Evolutionary conservation across 371 early-diverging fungal genomes (phyloP), one percentile per base, ranked within the genome.

Genomic region (Mucor velutinosus): DNA sequence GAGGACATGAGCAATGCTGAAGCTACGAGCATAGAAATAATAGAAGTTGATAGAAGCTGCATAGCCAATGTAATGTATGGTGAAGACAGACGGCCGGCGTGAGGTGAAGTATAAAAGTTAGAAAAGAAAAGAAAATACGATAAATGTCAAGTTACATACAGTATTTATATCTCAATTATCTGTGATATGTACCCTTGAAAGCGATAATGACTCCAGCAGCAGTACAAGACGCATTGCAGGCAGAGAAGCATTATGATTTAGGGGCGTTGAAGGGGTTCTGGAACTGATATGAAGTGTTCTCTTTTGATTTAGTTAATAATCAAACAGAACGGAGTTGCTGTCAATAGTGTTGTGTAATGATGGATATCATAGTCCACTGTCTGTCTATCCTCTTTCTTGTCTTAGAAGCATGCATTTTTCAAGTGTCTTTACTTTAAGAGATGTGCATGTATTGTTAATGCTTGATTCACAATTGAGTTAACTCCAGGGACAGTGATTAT

Each of bases 201-300:
- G 27, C 4, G 25, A 5, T 15, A 53, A 53, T 27, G 17, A 12
- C 11, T 53, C 53, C 14, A 27, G 53, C 27, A 53, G 27, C 27
- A 53, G 14, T 6, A 3, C 14, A 14, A 27, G 15, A 27, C 25
- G 53, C 47, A 47, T 47, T 17, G 10, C 17, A 47, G 3, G 21
- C 47, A 47, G 19, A 53, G 27, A 23, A 27, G 27, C 27, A 53
- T 53, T 23, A 53, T 23, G 23, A 25, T 27, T 27, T 27, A 53
- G 53, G 53, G 53, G 53, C 25, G 6, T 11, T 15, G 53, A 53
- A 53, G 53, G 53, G 53, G 53, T 53, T 53, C 53, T 53, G 53
- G 53, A 53, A 27, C 27, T 53, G 53, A 6, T 53, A 25, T 27
- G 14, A 53, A 19, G 29, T 25, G 53, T 25, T 53, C 27, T 25